Evolutionary conservation across 495 filamentous ascomycete genomes (phyloP).

Genomic region (Penicillium cinerascens): DNA sequence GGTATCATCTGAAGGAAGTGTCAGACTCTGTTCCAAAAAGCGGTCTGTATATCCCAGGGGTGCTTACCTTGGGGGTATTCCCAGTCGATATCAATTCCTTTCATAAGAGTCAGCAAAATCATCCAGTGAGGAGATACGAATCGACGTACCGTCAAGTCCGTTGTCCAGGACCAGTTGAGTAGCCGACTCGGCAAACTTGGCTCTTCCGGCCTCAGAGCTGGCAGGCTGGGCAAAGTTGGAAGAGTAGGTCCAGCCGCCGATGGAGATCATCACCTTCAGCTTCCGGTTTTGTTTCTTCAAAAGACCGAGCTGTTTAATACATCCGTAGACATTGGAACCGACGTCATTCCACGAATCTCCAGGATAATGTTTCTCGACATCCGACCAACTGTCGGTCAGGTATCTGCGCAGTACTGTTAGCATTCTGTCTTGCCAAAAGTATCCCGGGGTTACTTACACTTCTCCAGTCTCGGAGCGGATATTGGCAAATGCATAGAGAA

Average conservation of each 20-base stretch:
- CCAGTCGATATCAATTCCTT: conserved; percentile 63
- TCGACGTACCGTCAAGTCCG: conserved; percentile 52
- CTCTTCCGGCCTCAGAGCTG: conserved; percentile 59
- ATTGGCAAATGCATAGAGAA: conserved; percentile 89
- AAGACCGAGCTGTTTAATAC: conserved; percentile 88
- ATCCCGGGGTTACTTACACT: conserved; percentile 51
- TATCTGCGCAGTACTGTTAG: conserved; percentile 38
- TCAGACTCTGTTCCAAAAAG: conserved; percentile 7
- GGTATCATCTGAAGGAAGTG: conserved; percentile 30
- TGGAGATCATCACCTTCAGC: conserved; percentile 86
- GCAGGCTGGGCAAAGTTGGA: conserved; percentile 73
- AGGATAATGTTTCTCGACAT: conserved; percentile 79
- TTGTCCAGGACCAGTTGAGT: conserved; percentile 66
- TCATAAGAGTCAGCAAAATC: conserved; percentile 8
- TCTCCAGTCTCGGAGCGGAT: conserved; percentile 70
- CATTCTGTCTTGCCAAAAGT: neutral
- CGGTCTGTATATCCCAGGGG: neutral
- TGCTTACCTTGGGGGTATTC: conserved; percentile 47
- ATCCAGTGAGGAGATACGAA: neutral
- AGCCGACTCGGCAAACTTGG: conserved; percentile 68
- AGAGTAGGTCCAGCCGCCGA: conserved; percentile 96
- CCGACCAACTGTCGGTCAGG: conserved; percentile 80
- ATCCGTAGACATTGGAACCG: conserved; percentile 51
- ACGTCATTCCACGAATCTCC: conserved; percentile 45
- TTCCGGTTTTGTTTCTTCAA: conserved; percentile 85